Percentiles rank a stretch among this genome's conserved stretches.
Evolutionary conservation across 306 rosid genomes (phyloP).

Genomic region (Cyclanthera cordifolia): DNA sequence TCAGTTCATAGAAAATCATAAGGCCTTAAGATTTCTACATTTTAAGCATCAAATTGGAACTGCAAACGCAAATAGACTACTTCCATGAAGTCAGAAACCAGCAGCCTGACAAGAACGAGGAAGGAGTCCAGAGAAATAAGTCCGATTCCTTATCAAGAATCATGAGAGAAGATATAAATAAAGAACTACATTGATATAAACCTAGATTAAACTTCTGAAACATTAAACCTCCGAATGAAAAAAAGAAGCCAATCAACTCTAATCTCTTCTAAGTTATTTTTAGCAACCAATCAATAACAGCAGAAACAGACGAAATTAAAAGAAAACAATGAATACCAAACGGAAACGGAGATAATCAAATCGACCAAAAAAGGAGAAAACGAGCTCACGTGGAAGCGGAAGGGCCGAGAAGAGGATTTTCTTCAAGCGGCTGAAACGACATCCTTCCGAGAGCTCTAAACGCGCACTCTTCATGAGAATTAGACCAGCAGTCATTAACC

Average conservation of each 20-base stretch:
- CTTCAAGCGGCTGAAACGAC: slow-evolving; percentile 74
- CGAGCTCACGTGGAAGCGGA: slow-evolving; percentile 69
- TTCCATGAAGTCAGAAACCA: not conserved
- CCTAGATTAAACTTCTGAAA: not conserved
- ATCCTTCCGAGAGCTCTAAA: slow-evolving; percentile 49
- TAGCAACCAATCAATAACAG: not conserved
- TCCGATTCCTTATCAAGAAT: not conserved
- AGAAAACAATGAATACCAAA: not conserved
- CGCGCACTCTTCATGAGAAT: slow-evolving; percentile 58
- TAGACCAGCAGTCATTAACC: slow-evolving; percentile 65
- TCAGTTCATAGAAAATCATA: not conserved
- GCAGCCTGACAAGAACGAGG: too few species aligned
- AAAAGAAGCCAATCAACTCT: not conserved
- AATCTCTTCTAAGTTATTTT: not conserved
- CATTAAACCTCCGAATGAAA: not conserved
- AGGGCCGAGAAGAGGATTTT: slow-evolving; percentile 87
- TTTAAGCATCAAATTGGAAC: not conserved
- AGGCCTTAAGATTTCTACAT: not conserved
- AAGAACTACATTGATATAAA: not conserved
- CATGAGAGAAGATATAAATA: not conserved
- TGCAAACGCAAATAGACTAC: not conserved
- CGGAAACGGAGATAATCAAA: not conserved
- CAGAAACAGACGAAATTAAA: not conserved
- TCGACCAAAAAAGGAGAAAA: not conserved
- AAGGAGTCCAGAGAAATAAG: too few species aligned